Evolutionary conservation across 192 early-diverging fungal genomes (phyloP), one percentile per base, ranked within the genome.

Genomic region (Phlyctochytrium arcticum): DNA sequence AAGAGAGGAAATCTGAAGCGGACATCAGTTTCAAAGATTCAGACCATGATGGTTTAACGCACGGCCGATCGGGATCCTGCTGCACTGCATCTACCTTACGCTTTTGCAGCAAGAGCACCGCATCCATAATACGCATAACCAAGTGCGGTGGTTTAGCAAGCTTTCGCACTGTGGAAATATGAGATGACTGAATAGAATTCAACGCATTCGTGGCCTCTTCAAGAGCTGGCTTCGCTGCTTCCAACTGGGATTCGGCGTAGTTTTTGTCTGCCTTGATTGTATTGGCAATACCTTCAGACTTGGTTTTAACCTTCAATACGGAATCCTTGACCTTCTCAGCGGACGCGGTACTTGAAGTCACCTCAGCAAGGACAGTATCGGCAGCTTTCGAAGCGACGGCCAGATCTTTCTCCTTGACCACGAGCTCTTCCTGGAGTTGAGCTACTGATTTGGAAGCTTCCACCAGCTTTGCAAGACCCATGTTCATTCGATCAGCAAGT

Each of bases 61-160:
- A 86, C 6, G 85, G 80, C 50, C 75, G 69, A 37, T 85, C 85
- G 12, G 85, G 78, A 74, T 86, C 85, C 59, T 86, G 85, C 21
- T 56, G 56, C 2, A 84, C 70, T 3, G 71, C 61, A 64, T 83
- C 82, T 6, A 86, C 62, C 23, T 62, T 74, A 26, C 75, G 76
- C 44, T 85, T 85, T 63, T 78, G 75, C 12, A 86, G 74, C 3
- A 86, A 46, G 34, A 85, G 51, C 60, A 86, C 84, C 63, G 80
- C 82, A 53, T 86, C 84, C 84, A 86, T 86, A 60, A 86, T 86
- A 57, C 84, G 67, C 84, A 86, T 86, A 56, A 86, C 83, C 26
- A 86, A 62, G 61, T 86, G 84, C 17, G 84, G 84, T 19, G 84
- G 84, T 51, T 86, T 86, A 0, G 84, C 84, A 9, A 86, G 75